Base-by-base conservation (phyloP, 1,284 basidiomycete species). In the Microbotryum saponariae region DNA sequence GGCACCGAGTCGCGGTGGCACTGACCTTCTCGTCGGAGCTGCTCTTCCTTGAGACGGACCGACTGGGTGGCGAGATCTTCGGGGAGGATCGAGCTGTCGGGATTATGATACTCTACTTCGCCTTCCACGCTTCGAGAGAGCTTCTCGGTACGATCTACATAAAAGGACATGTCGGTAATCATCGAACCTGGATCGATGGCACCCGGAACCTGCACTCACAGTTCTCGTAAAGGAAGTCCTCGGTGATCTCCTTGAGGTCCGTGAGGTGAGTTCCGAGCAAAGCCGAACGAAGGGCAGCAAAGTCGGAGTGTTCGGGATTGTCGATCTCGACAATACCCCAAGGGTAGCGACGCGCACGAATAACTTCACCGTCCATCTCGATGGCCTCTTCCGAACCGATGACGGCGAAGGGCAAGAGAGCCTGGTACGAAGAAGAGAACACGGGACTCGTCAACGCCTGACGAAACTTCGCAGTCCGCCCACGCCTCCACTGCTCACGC, bases 301-400 rank as follows among this genome's bases (percentile, higher is more conserved):
- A 98, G 79, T 98, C 94, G 44, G 90, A 96, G 79, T 98, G 94
- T 77, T 90, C 89, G 23, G 91, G 91, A 77, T 97, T 97, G 80
- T 98, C 94, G 59, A 98, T 91, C 76, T 97, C 92, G 61, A 90
- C 94, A 63, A 97, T 83, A 74, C 93, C 94, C 94, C 94, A 97
- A 7, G 92, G 94, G 78, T 97, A 97, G 75, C 77, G 87, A 85
- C 94, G 84, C 49, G 90, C 93, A 58, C 94, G 86, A 67, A 96
- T 85, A 50, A 85, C 83, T 76, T 94, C 85, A 51, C 93, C 94
- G 64, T 91, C 87, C 69, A 96, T 82, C 72, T 93, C 86, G 65
- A 97, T 86, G 76, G 97, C 91, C 73, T 97, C 91, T 76, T 97
- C 92, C 23, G 92, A 94, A 52, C 96, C 94, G 70, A 98, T 87